Evolutionary conservation across 1,284 basidiomycete species (phyloP), one percentile per base, ranked within the genome.

Genomic region (Microbotryum intermedium): DNA sequence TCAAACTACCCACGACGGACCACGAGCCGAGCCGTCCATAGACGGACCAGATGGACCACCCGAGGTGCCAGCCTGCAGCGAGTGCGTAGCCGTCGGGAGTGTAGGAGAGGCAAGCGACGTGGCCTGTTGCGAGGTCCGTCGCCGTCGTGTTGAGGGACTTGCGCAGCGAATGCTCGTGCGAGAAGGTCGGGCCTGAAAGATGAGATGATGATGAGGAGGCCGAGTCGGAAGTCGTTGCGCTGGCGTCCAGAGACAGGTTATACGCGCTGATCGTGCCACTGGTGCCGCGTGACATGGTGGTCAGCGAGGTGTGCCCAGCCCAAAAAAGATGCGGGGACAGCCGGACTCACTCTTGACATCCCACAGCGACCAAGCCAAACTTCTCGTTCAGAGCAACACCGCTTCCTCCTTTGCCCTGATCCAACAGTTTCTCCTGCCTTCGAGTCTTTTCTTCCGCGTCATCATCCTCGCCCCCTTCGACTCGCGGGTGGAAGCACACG

Each of bases 31-130:
- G 86, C 62, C 91, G 80, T 13, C 95, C 93, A 28, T 89, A 88
- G 34, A 94, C 85, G 72, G 88, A 93, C 79, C 92, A 91, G 5
- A 95, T 81, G 0, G 86, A 88, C 88, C 92, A 95, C 5, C 91
- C 93, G 59, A 82, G 76, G 64, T 84, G 81, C 85, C 90, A 97
- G 0, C 90, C 93, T 1, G 92, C 90, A n/a, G 92, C 93, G n/a
- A 98, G 79, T 1, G 90, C 90, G 74, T 95, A 91, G 1, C 94
- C 95, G 74, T 99, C 95, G 3, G 87, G 88, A 59, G 86, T 93
- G 90, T 57, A 97, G 66, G 90, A 83, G 73, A 97, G 79, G 16
- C 83, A 76, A 50, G 76, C 82, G 2, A 97, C 86, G n/a, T 80
- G 74, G 0, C 93, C 93, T 1, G 84, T 84, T 6, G 56, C 66